phyloP scores from a whole-genome alignment of 495 filamentous ascomycete genomes.

The Penicillium samsonianum region DNA sequence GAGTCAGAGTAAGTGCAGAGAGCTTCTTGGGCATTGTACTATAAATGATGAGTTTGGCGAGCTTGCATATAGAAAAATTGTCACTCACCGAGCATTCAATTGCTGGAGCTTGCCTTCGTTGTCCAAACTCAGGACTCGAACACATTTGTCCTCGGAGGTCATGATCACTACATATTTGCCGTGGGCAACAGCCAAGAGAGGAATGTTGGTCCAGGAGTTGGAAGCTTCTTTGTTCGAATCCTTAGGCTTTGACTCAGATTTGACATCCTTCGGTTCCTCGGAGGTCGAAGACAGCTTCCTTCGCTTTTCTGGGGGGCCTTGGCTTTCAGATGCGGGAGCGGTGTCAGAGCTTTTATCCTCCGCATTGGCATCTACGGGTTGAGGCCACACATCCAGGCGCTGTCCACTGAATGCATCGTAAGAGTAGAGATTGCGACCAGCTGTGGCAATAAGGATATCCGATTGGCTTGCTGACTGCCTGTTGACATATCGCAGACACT shows the following conservation, averaged over 20 bases:
- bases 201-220: conserved; percentile 49
- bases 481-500: conserved; percentile 51
- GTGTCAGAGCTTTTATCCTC: conserved; percentile 20
- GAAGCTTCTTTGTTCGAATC: conserved; percentile 8
- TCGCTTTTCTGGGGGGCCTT: conserved; percentile 53
- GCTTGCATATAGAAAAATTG: not conserved
- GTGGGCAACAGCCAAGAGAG: conserved; percentile 58
- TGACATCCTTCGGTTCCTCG: conserved; percentile 25
- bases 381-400: conserved; percentile 53
- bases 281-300: conserved; percentile 44
- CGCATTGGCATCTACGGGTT: conserved; percentile 31
- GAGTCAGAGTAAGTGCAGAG: conserved; percentile 67
- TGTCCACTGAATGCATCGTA: conserved; percentile 46
- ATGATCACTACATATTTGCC: conserved; percentile 70
- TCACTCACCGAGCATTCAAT: conserved; percentile 68
- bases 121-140: conserved; percentile 75
- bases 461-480: conserved; percentile 24
- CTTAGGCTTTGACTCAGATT: conserved; percentile 17
- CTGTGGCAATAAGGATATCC: conserved; percentile 55
- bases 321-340: conserved; percentile 29
- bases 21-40: conserved; percentile 90
- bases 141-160: conserved; percentile 85
- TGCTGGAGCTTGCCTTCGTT: conserved; percentile 61
- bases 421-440: conserved; percentile 55
- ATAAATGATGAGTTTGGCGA: conserved; percentile 16